phyloP scores from a whole-genome alignment of 169 alveolate species.

The Haemoproteus tartakovskyi region DNA sequence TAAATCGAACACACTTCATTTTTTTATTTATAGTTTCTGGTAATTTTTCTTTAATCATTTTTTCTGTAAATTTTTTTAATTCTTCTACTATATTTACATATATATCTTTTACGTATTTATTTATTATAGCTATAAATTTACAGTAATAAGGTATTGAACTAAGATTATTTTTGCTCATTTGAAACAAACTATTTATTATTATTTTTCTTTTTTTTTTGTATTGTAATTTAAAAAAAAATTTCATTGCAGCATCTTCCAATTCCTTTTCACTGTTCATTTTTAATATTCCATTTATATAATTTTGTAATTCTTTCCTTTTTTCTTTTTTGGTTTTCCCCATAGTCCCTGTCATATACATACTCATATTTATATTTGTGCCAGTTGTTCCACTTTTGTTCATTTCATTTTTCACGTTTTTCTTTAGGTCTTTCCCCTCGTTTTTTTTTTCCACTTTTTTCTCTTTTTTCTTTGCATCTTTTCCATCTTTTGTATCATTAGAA shows the following conservation, averaged over 20 bases:
- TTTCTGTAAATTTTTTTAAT: constrained; percentile 21
- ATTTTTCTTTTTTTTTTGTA: constrained; percentile 40
- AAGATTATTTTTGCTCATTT: constrained; percentile 5
- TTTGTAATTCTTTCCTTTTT: constrained; percentile 9
- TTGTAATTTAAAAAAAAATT: constrained; percentile 31
- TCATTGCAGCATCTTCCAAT: constrained; percentile 26
- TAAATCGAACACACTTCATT: constrained; percentile 31
- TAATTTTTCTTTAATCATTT: constrained; percentile 22
- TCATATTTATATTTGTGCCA: too few relatives aligned
- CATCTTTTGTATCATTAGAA: too few relatives aligned
- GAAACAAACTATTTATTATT: constrained; percentile 8
- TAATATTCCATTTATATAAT: constrained; percentile 6
- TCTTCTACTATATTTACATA: constrained; percentile 5
- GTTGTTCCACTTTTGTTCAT: too few relatives aligned
- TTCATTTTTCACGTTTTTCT: background rate
- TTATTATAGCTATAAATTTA: constrained; percentile 32
- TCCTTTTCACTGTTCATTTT: constrained; percentile 39
- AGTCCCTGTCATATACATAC: background rate
- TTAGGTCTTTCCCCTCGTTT: background rate
- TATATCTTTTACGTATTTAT: constrained; percentile 27
- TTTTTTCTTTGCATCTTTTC: too few relatives aligned
- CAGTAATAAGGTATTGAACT: constrained; percentile 40
- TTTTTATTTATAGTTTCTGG: constrained; percentile 45
- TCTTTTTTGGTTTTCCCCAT: background rate
- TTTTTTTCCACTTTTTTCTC: background rate